Evolutionary conservation across 306 rosid genomes (phyloP), one percentile per base, ranked within the genome.

Genomic region (Gastrolobium villosum): DNA sequence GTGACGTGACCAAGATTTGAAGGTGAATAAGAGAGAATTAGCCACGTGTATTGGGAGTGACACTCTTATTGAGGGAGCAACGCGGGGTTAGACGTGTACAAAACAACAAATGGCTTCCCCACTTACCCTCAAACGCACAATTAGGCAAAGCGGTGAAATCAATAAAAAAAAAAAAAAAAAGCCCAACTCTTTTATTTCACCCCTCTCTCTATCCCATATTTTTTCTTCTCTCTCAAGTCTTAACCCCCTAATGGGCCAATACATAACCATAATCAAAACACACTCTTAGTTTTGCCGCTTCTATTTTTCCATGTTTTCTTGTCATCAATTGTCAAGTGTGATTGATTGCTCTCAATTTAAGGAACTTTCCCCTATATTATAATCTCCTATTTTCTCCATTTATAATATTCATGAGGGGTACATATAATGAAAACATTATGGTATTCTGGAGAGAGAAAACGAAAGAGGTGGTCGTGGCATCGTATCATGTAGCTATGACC

Each of bases 81-180:
- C 95, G 96, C 94, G 98, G 94, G 87, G 77, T 74, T 85, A 28
- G 79, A 91, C 93, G 92, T 89, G 98, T 77, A 40, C 88, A 7
- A 14, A 26, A 72, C 28, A 78, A 80, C 76, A 74, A 86, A 50
- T 67, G 77, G 41, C 32, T 46, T 26, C 28, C 30, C 79, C 74
- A 80, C 66, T 61, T 28, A 53, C 70, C 43, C 75, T 34, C 62
- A 35, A 43, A 66, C 35, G 20, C 41, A 11, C 32, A 55, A 37
- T 40, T 64, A 70, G 63, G n/a, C 71, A 35, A 44, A 35, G 60
- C 72, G 62, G 49, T 79, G 34, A 49, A 66, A 52, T 45, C 55
- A 7, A 20, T 20, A 20, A 20, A 20, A 20, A 20, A 20, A 0
- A 20, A 20, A 20, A 20, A 20, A 20, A 15, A 48, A 76, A 72